Conservation (phyloP, 2,329 filamentous ascomycete species). For the Leptographium procerum region DNA sequence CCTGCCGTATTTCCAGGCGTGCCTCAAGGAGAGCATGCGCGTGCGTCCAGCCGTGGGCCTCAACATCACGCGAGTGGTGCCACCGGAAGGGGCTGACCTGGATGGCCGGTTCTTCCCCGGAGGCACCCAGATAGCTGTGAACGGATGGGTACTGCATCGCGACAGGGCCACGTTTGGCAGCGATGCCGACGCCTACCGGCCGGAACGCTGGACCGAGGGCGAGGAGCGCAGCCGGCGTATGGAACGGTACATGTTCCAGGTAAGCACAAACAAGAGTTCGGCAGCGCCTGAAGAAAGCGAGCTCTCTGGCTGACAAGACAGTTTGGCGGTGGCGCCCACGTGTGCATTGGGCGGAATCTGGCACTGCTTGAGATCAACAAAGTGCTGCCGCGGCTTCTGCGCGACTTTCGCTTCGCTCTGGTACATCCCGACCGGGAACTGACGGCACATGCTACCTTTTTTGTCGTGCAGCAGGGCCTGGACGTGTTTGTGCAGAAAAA, state of each 20-base stretch:
- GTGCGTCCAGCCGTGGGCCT: constrained; percentile 43
- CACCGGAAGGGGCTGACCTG: constrained; percentile 38
- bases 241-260: constrained; percentile 46
- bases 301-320: constrained; percentile 12
- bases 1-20: constrained; percentile 44
- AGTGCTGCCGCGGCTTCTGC: constrained; percentile 40
- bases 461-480: constrained; percentile 46
- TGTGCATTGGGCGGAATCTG: constrained; percentile 44
- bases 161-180: constrained; percentile 35
- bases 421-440: constrained; percentile 37
- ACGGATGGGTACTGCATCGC: constrained; percentile 42
- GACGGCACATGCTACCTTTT: constrained; percentile 45
- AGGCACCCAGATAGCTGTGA: constrained; percentile 41
- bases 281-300: too few relatives aligned
- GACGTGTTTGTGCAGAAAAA: constrained; percentile 34
- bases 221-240: constrained; percentile 31
- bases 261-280: too few relatives aligned
- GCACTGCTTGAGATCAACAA: constrained; percentile 49
- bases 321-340: constrained; percentile 43
- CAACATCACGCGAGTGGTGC: constrained; percentile 40
- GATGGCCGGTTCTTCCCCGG: constrained; percentile 39
- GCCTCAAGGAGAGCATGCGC: constrained; percentile 44
- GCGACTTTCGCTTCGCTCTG: constrained; percentile 42
- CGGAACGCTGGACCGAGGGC: constrained; percentile 42
- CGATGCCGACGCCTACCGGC: constrained; percentile 39